Base-by-base conservation (phyloP, 306 rosid species). In the Cicer chorassanicum region DNA sequence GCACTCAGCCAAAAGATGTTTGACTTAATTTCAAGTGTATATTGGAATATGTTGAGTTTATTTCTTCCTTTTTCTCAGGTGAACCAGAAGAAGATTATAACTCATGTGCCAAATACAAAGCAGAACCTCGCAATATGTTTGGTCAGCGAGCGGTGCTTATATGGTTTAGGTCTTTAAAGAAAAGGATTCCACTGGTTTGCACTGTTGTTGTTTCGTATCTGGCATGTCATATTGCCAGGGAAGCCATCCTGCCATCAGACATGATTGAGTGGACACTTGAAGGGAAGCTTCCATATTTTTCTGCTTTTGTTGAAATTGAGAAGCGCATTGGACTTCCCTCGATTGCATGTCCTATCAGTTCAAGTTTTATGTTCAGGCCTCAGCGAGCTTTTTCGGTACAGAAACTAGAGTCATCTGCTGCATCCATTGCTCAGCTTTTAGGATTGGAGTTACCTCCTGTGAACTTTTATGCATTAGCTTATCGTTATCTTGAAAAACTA, bases 241-340 rank as follows among this genome's bases (percentile, higher is more conserved):
- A 91, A 77, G 87, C 96, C 51, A 77, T 93, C 75, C 68, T 88
- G 78, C 87, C 97, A 24, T 89, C 92, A 2, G 96, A 93, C 82
- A 80, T 93, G 36, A 83, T 87, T 79, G 88, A 84, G 80, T 88
- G 97, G 97, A 80, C 96, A 9, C 18, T 75, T 11, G 96, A 93
- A 78, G 96, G 97, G 80, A 91, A 83, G 81, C 90, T 93, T 80
- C 98, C 98, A 14, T 93, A 88, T 84, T 88, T 89, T 63, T 86
- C 92, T 75, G 96, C 92, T 65, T 93, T 91, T 87, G 71, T 78
- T 36, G 88, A 89, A 81, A 87, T 93, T 68, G 94, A 91, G 63
- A 81, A 73, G 73, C 86, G 79, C 68, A 81, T 93, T 62, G 96
- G 94, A 59, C 15, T 41, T 38, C 86, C 89, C 6, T 78, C 97